phyloP scores from a whole-genome alignment of 1,284 basidiomycete genomes.

The Neonothopanus nambi region DNA sequence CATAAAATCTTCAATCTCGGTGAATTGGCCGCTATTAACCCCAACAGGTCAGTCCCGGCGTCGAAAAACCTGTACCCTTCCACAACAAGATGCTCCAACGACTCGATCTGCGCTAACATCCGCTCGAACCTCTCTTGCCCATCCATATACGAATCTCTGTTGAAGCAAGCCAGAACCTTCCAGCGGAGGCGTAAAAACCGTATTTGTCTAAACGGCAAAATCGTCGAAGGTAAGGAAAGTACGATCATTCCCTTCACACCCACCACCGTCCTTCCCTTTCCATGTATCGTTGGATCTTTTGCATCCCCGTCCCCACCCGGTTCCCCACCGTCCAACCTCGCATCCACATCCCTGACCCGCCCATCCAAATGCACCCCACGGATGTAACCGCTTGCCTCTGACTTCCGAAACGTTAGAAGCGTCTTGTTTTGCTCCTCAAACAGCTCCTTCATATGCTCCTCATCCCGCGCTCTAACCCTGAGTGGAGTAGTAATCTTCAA shows the following conservation, averaged over 20 bases:
- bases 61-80: neutral
- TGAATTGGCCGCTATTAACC: conserved; percentile 3
- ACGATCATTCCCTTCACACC: neutral
- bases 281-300: no score
- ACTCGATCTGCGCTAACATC: neutral
- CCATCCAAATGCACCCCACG: no score
- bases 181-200: conserved; percentile 3
- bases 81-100: conserved; percentile 6
- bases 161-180: neutral
- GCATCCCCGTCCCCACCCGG: no score
- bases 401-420: no score
- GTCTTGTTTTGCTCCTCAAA: no score
- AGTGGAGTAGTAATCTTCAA: neutral
- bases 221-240: neutral
- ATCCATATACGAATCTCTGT: neutral
- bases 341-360: no score
- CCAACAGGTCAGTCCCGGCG: neutral
- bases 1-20: conserved; percentile 4
- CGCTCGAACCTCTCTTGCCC: neutral
- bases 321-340: no score
- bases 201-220: neutral
- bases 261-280: no score
- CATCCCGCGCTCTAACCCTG: neutral
- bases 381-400: no score
- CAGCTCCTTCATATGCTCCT: neutral